phyloP scores from a whole-genome alignment of 208 protist genomes.

The Perkinsela sp. region DNA sequence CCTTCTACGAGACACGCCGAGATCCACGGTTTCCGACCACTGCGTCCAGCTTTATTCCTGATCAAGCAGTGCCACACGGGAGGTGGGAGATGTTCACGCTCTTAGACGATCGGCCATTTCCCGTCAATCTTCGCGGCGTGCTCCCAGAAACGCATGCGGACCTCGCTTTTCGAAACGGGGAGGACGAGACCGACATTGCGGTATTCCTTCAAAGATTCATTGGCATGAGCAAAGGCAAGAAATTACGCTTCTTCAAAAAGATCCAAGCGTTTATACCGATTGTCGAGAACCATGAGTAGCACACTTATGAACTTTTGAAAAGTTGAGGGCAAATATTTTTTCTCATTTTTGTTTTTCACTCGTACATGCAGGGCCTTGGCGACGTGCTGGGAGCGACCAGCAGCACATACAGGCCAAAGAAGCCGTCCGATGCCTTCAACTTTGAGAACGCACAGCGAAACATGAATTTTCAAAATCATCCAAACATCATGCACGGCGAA shows the following conservation, averaged over 20 bases:
- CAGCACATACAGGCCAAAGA: too few species aligned
- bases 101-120: neutral
- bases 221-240: neutral
- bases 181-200: neutral
- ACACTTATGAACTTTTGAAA: too few species aligned
- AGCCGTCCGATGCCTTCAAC: constrained; percentile 29
- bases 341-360: too few species aligned
- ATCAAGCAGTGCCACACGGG: neutral
- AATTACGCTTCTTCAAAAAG: neutral
- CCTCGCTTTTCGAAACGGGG: neutral
- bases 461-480: constrained; percentile 23
- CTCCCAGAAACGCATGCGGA: neutral
- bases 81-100: neutral
- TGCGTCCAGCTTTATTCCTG: neutral
- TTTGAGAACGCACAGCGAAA: constrained; percentile 76
- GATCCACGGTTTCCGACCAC: neutral
- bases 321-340: too few species aligned
- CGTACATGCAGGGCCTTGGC: too few species aligned
- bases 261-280: neutral
- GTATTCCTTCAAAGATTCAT: neutral
- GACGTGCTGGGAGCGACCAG: too few species aligned
- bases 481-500: neutral
- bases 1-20: neutral
- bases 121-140: neutral
- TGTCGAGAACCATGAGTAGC: too few species aligned